Percentiles rank a stretch among this genome's conserved stretches.
These are phyloP conservation scores for Suillus placidus DNA, from an alignment of 768 basidiomycete species.

Conservation along the genomic window DNA sequence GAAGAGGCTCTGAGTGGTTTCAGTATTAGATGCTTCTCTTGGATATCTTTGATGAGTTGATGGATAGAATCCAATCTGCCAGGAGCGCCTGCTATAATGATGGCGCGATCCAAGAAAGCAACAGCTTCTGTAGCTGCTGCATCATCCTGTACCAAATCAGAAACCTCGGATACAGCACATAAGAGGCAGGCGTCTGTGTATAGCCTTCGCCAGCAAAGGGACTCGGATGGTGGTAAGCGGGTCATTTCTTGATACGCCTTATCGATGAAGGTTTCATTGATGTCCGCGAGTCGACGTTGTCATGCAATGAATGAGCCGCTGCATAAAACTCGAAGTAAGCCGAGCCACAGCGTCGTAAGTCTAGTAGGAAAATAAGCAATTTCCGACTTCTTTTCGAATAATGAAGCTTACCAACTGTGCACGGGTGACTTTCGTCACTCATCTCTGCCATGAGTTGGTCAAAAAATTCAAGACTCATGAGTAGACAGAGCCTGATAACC, in stretches of 20 bases:
- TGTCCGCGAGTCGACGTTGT: slow-evolving; percentile 4
- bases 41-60: slow-evolving; percentile 62
- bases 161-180: slow-evolving; percentile 45
- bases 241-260: slow-evolving; percentile 56
- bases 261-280: slow-evolving; percentile 43
- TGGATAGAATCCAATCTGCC: slow-evolving; percentile 70
- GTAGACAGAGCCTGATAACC: background rate
- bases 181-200: slow-evolving; percentile 80
- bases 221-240: slow-evolving; percentile 33
- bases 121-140: slow-evolving; percentile 48
- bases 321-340: background rate
- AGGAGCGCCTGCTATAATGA: slow-evolving; percentile 82
- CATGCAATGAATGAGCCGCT: slow-evolving; percentile 7
- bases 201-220: slow-evolving; percentile 60
- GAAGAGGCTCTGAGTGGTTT: background rate
- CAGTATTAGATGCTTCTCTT: slow-evolving; percentile 34
- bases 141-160: slow-evolving; percentile 16
- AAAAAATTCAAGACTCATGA: background rate
- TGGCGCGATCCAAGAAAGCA: slow-evolving; percentile 69
- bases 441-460: slow-evolving; percentile 9
- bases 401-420: slow-evolving; percentile 9
- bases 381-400: background rate
- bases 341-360: slow-evolving; percentile 3
- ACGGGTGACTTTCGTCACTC: slow-evolving; percentile 2
- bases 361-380: slow-evolving; percentile 2